Percentiles rank a stretch among this genome's conserved stretches.
phyloP scores from a whole-genome alignment of 192 early-diverging fungal genomes.

The Lobosporangium transversale region DNA sequence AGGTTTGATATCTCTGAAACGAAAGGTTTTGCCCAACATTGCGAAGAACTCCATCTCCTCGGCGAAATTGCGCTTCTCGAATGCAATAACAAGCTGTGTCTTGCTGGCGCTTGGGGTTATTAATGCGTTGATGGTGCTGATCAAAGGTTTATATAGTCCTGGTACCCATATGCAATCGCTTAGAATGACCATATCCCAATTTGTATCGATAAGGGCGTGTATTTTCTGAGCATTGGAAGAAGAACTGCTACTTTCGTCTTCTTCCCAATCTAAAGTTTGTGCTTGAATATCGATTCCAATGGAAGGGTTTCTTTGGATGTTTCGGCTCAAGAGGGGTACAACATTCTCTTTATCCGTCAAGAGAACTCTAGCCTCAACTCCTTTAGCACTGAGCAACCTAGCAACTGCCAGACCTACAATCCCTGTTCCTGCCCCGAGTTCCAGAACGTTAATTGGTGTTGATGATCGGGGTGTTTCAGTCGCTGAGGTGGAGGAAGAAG shows the following conservation, averaged over 20 bases:
- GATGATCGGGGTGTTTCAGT: background rate
- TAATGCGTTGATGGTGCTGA: conserved; percentile 26
- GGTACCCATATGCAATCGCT: conserved; percentile 53
- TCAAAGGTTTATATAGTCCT: conserved; percentile 20
- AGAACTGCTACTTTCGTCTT: too few relatives aligned
- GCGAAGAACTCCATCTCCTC: conserved; percentile 52
- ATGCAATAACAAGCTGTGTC: conserved; percentile 19
- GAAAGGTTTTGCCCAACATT: conserved; percentile 33
- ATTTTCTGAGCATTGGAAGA: too few relatives aligned
- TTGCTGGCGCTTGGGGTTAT: conserved; percentile 3
- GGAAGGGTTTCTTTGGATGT: conserved; percentile 37
- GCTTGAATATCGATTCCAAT: conserved; percentile 11
- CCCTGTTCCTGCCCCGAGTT: conserved; percentile 70
- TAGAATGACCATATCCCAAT: conserved; percentile 47
- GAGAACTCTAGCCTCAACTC: conserved; percentile 21
- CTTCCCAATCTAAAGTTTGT: conserved; percentile 43
- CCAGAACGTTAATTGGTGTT: conserved; percentile 55
- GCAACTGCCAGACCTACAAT: conserved; percentile 64
- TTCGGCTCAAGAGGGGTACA: conserved; percentile 54
- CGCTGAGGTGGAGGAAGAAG: background rate
- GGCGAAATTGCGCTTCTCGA: conserved; percentile 52
- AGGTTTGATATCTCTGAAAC: conserved; percentile 44
- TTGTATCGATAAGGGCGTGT: conserved; percentile 6
- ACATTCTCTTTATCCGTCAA: conserved; percentile 61
- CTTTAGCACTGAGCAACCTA: conserved; percentile 13